phyloP scores from a whole-genome alignment of 805 yeast genomes.

The Monosporozyma unispora region DNA sequence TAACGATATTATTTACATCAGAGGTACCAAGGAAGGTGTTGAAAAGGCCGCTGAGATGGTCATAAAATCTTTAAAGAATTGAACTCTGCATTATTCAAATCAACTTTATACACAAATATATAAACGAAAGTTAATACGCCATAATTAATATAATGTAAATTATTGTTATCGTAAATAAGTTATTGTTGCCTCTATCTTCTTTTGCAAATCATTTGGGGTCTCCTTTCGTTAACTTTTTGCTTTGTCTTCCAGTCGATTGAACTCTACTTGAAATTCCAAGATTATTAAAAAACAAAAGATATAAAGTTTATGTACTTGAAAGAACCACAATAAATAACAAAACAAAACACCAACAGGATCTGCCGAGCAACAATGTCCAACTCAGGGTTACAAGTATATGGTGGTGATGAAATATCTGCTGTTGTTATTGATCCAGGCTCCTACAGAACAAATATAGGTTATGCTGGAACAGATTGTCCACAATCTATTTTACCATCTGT shows the following conservation, averaged over 20 bases:
- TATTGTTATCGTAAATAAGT: background rate
- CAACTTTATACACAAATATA: background rate
- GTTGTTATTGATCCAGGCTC: conserved; percentile 90
- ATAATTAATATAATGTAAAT: background rate
- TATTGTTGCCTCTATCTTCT: background rate
- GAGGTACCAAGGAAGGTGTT: conserved; percentile 51
- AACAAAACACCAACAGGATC: background rate
- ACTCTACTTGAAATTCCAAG: background rate
- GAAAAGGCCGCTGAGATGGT: conserved; percentile 39
- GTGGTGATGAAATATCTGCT: conserved; percentile 79
- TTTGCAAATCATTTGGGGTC: background rate
- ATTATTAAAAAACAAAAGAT: background rate
- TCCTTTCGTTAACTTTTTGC: background rate
- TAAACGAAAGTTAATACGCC: background rate
- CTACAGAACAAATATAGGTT: conserved; percentile 72
- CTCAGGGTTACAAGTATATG: conserved; percentile 44
- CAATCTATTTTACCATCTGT: conserved; percentile 63
- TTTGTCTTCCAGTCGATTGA: background rate
- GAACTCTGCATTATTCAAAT: background rate
- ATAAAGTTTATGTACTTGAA: background rate
- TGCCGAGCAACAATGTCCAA: conserved; percentile 19
- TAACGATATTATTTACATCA: conserved; percentile 46
- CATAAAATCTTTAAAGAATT: conserved; percentile 20
- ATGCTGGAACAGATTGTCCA: conserved; percentile 89
- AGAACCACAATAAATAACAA: background rate